These are phyloP conservation scores for Friedmanniomyces simplex DNA, from an alignment of 495 filamentous ascomycete genomes.

Conservation along the genomic window DNA sequence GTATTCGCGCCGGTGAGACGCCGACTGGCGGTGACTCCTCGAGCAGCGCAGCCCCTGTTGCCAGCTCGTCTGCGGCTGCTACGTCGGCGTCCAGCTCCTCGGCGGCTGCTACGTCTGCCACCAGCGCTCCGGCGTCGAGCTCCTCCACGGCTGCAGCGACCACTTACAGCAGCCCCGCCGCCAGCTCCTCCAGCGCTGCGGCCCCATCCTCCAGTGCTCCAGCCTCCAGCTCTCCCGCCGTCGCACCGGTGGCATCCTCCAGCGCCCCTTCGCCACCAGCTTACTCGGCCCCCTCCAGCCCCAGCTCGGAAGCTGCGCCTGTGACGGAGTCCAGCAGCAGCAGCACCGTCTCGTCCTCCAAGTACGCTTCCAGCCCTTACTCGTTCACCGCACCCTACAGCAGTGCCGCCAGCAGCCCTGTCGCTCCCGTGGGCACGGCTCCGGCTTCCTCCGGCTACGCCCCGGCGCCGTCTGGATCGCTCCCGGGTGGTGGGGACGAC, in stretches of 20 bases:
- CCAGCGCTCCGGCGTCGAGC: not conserved
- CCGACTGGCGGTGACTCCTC: slow-evolving; percentile 9
- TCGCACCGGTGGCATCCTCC: not conserved
- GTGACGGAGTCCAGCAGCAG: not conserved
- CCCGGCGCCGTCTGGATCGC: not conserved
- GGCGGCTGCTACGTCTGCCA: not conserved
- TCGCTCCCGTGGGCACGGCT: slow-evolving; percentile 2
- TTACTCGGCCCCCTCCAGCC: not conserved
- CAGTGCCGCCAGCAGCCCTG: not conserved
- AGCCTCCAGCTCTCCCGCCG: not conserved
- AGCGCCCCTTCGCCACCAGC: not conserved
- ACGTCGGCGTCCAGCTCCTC: slow-evolving; percentile 2
- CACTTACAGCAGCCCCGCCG: not conserved
- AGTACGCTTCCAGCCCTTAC: not conserved
- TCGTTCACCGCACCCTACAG: not conserved
- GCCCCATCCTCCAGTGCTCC: not conserved
- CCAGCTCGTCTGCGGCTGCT: not conserved
- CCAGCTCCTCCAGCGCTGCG: not conserved
- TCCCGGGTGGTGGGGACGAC: not conserved
- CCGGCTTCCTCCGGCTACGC: not conserved
- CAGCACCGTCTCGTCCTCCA: not conserved
- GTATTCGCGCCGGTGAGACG: slow-evolving; percentile 23
- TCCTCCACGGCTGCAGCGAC: not conserved
- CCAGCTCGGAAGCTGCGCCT: not conserved
- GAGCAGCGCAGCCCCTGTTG: not conserved